Percentiles rank a stretch among this genome's conserved stretches.
These are phyloP conservation scores for Annulohypoxylon maeteangense DNA, from an alignment of 495 filamentous ascomycete genomes.

Conservation along the genomic window DNA sequence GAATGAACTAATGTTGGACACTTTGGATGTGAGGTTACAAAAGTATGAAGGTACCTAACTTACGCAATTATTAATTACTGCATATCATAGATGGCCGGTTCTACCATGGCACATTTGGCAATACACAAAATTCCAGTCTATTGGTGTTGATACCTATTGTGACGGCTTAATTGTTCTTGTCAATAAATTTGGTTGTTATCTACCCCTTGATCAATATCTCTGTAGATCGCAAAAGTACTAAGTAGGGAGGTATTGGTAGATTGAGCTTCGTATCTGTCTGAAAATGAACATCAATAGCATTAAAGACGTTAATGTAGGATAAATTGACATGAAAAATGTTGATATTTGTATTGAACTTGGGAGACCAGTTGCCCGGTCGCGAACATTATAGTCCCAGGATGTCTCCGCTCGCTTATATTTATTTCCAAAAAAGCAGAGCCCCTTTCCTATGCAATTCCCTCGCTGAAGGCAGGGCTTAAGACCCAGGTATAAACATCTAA, in stretches of 20 bases:
- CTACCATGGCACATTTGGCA: neutral
- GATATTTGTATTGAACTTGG: constrained; percentile 31
- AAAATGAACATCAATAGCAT: neutral
- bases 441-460: constrained; percentile 1
- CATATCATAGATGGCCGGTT: constrained; percentile 19
- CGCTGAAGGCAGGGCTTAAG: constrained; percentile 15
- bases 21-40: constrained; percentile 1
- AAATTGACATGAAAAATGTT: constrained; percentile 13
- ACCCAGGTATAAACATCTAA: constrained; percentile 40
- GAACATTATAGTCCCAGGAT: constrained; percentile 9
- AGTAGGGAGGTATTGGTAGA: too few relatives aligned
- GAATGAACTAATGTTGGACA: neutral
- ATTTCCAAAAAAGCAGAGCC: neutral
- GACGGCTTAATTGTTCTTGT: neutral
- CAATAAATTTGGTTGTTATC: neutral
- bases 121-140: neutral
- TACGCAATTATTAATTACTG: constrained; percentile 10
- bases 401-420: constrained; percentile 15
- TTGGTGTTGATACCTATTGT: neutral
- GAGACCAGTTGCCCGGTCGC: constrained; percentile 26
- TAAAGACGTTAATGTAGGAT: too few relatives aligned
- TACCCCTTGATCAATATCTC: neutral
- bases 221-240: neutral
- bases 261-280: too few relatives aligned
- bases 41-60: neutral